These are phyloP conservation scores for Whalleya microplaca DNA, from an alignment of 2,329 filamentous ascomycete genomes.

Conservation along the genomic window DNA sequence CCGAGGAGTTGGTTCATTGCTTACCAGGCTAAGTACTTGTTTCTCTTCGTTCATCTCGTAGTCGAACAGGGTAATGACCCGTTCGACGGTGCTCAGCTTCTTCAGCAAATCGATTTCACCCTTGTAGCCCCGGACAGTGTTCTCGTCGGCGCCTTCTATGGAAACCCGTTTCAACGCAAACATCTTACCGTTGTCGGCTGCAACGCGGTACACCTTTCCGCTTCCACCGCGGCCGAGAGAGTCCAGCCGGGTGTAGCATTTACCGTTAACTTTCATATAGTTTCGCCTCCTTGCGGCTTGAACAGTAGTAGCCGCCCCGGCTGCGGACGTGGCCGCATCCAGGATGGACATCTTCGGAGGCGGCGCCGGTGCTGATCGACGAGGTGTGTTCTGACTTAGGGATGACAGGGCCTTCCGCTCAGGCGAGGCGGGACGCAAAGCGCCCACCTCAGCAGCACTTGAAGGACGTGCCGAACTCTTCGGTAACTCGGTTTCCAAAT, in stretches of 20 bases:
- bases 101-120: constrained; percentile 92
- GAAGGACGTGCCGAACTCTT: constrained; percentile 57
- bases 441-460: constrained; percentile 48
- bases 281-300: constrained; percentile 78
- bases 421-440: constrained; percentile 49
- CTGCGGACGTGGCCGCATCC: constrained; percentile 85
- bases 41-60: constrained; percentile 94
- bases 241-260: constrained; percentile 86
- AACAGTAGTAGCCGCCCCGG: constrained; percentile 75
- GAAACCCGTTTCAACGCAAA: constrained; percentile 94
- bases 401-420: constrained; percentile 59
- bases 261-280: constrained; percentile 86
- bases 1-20: too few relatives aligned
- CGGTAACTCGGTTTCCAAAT: constrained; percentile 58
- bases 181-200: constrained; percentile 95
- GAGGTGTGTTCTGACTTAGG: constrained; percentile 71
- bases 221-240: constrained; percentile 91
- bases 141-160: constrained; percentile 85
- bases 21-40: constrained; percentile 80
- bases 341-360: constrained; percentile 96
- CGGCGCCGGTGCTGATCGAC: constrained; percentile 75
- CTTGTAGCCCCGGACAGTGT: constrained; percentile 83
- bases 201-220: constrained; percentile 92
- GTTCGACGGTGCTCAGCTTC: constrained; percentile 80
- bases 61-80: constrained; percentile 88